Percentiles rank a stretch among this genome's conserved stretches.
phyloP scores from a whole-genome alignment of 2,329 filamentous ascomycete genomes.

The Xylariaceae sp. region DNA sequence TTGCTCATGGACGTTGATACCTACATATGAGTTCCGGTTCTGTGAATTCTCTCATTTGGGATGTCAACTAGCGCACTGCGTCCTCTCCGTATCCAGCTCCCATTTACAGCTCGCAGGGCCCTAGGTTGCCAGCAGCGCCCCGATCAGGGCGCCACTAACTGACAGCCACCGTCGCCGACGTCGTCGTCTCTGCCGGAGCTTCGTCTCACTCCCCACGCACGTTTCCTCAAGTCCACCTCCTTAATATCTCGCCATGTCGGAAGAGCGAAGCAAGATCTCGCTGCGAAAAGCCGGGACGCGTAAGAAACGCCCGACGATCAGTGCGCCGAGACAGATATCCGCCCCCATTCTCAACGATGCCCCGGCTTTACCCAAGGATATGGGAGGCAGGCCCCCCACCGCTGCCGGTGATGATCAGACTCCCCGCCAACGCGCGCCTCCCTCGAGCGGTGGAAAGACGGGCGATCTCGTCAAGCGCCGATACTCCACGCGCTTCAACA shows the following conservation, averaged over 20 bases:
- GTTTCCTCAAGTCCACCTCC: not conserved
- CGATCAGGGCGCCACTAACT: too few relatives aligned
- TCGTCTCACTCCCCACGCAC: not conserved
- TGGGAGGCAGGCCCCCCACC: conserved; percentile 31
- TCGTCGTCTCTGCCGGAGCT: not conserved
- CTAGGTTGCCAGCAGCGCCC: not conserved
- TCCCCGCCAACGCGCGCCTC: conserved; percentile 38
- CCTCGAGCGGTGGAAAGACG: conserved; percentile 55
- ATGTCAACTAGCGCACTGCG: too few relatives aligned
- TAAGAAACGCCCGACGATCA: conserved; percentile 57
- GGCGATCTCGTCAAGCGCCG: conserved; percentile 86
- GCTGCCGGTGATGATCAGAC: conserved; percentile 28
- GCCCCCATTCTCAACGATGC: conserved; percentile 52
- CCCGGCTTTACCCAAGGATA: conserved; percentile 33
- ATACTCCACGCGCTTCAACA: conserved; percentile 90
- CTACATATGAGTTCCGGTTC: too few relatives aligned
- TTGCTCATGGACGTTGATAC: too few relatives aligned
- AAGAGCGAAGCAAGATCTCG: conserved; percentile 58
- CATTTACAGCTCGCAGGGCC: not conserved
- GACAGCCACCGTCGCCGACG: not conserved
- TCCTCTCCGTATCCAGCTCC: not conserved
- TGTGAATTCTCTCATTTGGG: too few relatives aligned
- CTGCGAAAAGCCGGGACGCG: conserved; percentile 57
- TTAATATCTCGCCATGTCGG: conserved; percentile 45
- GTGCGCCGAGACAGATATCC: conserved; percentile 59